Base-by-base conservation (phyloP, 331 rosid genomes). In the Dryas integrifolia region DNA sequence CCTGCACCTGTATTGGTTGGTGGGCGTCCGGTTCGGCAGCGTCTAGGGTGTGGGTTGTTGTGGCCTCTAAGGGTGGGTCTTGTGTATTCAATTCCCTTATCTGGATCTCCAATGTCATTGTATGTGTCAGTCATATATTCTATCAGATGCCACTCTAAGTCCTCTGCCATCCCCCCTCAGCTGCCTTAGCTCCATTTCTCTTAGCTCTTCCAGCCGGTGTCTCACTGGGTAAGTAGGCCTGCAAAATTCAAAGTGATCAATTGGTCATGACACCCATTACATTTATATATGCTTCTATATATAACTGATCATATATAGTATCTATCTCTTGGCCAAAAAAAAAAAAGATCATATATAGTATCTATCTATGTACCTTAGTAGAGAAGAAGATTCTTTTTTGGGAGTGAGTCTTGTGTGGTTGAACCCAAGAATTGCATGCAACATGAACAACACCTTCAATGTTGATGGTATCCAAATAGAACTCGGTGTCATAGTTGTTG, bases 161-260 rank as follows among this genome's bases (percentile, higher is more conserved):
- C 86, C 89, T 45, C 41, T 14, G 0, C 89, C 89, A 61, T 74
- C 74, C 1, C 89, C 89, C 69, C 86, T 59, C 48, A 82, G 14
- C 57, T 1, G 21, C 18, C 0, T 41, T 1, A 85, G 79, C 39
- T 85, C 89, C 69, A 70, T 77, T 18, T 76, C 72, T 76, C 86
- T 85, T 0, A 79, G 9, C 43, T 71, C 68, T 62, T 52, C 76
- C 7, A 85, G 26, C n/a, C 7, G 88, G 88, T 15, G 88, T 85
- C 44, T 85, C 49, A 41, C 46, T 47, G 26, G 82, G 86, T 81
- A 85, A 69, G 66, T 82, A 81, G 7, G 86, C 77, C 84, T 82
- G 67, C 12, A 50, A 49, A 14, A 51, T 13, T 48, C 4, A 26
- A 26, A 35, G 26, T 58, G 16, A 56, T 18, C 21, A 18, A 18